Evolutionary conservation across 208 protist genomes (phyloP).

Genomic region (Trypanosoma rangeli): DNA sequence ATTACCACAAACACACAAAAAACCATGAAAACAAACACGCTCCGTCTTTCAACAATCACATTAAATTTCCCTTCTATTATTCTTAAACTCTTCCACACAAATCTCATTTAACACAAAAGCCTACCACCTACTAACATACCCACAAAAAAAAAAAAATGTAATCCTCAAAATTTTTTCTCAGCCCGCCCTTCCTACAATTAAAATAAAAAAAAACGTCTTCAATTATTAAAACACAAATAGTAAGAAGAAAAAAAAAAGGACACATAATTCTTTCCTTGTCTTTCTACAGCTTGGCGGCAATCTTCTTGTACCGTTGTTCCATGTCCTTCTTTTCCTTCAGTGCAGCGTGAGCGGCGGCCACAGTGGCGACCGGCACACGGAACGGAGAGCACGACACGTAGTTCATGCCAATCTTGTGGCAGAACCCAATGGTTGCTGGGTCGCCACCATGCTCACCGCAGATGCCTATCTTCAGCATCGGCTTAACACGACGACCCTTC

Average conservation of each 20-base stretch:
- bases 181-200: no score
- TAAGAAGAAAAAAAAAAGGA: no score
- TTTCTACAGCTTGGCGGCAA: constrained; percentile 50
- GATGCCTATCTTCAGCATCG: constrained; percentile 90
- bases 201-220: no score
- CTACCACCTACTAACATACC: no score
- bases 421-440: constrained; percentile 93
- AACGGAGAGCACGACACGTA: constrained; percentile 96
- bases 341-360: constrained; percentile 93
- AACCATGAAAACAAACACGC: neutral
- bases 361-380: constrained; percentile 93
- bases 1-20: neutral
- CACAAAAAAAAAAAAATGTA: no score
- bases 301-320: constrained; percentile 33
- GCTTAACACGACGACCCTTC: constrained; percentile 79
- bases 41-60: neutral
- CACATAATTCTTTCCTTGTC: no score
- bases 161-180: no score
- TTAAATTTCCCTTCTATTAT: neutral
- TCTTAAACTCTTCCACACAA: no score
- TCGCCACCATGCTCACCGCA: constrained; percentile 97
- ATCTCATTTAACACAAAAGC: no score
- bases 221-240: no score
- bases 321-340: constrained; percentile 73
- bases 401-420: constrained; percentile 86